Evolutionary conservation across 176 grass and related monocot genomes (phyloP), one percentile per base, ranked within the genome.

Genomic region (Cenchrus americanus): DNA sequence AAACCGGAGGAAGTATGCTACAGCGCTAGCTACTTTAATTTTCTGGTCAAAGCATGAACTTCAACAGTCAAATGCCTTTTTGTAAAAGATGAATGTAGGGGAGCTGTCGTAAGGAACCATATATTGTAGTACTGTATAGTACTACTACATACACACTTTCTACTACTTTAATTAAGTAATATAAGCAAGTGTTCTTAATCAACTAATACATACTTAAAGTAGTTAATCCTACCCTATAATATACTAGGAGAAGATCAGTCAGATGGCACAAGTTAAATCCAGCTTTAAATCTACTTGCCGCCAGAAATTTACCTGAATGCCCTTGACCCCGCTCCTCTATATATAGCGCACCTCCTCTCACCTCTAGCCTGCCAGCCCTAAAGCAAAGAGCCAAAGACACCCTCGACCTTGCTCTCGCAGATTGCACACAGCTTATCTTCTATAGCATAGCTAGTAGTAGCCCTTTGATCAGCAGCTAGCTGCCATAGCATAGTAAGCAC

Each of bases 291-390:
- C 57, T 21, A 58, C 63, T 80, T 85, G 17, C 18, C 64, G 51
- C 17, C 1, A 34, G 0, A 62, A 69, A 78, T 75, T 50, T 88
- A 71, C 77, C 21, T 5, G 61, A 84, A 66, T 71, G 19, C 75
- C 83, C 80, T 67, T 84, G 21, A 14, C 47, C n/a, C 52, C 69
- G 54, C 60, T 76, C 65, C 66, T 82, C 85, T 91, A 91, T 98
- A 95, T 88, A 98, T 91, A 81, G 0, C 37, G 5, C 73, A 5
- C 17, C 82, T 76, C 53, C 41, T 62, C 37, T 81, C 17, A 54
- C 71, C 51, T 66, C 78, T 77, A 48, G 60, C 66, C 85, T 66
- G 54, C 72, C 66, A 90, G 59, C 79, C 73, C 83, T 90, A 78
- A 73, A 83, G 66, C 83, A 83, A 46, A 52, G 50, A 54, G 52